Percentiles rank a stretch among this genome's conserved stretches.
Evolutionary conservation across 352 stramenopile species (phyloP).

Genomic region (Globisporangium canariense): DNA sequence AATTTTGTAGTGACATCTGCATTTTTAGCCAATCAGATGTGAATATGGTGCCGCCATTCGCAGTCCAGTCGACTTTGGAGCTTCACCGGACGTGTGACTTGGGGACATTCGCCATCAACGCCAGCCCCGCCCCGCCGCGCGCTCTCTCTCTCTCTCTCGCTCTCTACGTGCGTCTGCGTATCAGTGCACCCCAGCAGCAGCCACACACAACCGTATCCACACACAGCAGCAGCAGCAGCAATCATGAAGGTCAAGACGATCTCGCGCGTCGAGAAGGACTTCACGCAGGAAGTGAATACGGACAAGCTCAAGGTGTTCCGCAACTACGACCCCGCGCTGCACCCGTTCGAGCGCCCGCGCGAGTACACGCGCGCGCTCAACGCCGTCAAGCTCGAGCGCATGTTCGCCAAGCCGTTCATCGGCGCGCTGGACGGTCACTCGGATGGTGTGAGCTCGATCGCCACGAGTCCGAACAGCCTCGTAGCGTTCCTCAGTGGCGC

Average conservation of each 20-base stretch:
- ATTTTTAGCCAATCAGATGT: constrained; percentile 3
- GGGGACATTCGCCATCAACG: constrained; percentile 5
- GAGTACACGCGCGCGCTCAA: constrained; percentile 97
- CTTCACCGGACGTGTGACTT: constrained; percentile 1
- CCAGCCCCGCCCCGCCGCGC: neutral
- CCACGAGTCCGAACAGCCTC: constrained; percentile 89
- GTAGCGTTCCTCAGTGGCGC: constrained; percentile 85
- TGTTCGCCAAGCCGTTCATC: constrained; percentile 99
- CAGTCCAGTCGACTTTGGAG: constrained; percentile 7
- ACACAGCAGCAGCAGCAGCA: constrained; percentile 6
- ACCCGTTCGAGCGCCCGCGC: constrained; percentile 91
- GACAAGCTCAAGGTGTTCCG: constrained; percentile 95
- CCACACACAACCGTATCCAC: neutral
- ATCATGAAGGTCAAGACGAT: constrained; percentile 99
- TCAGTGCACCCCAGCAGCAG: neutral
- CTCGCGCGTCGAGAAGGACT: constrained; percentile 92
- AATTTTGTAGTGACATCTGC: neutral
- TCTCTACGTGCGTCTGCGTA: neutral
- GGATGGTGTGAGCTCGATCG: constrained; percentile 94
- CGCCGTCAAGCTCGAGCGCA: constrained; percentile 97
- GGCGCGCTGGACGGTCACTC: constrained; percentile 96
- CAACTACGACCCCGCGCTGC: constrained; percentile 95
- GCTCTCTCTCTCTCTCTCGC: neutral
- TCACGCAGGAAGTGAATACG: constrained; percentile 91
- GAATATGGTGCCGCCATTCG: neutral